phyloP scores from a whole-genome alignment of 768 basidiomycete genomes.

The Termitomyces sp. region DNA sequence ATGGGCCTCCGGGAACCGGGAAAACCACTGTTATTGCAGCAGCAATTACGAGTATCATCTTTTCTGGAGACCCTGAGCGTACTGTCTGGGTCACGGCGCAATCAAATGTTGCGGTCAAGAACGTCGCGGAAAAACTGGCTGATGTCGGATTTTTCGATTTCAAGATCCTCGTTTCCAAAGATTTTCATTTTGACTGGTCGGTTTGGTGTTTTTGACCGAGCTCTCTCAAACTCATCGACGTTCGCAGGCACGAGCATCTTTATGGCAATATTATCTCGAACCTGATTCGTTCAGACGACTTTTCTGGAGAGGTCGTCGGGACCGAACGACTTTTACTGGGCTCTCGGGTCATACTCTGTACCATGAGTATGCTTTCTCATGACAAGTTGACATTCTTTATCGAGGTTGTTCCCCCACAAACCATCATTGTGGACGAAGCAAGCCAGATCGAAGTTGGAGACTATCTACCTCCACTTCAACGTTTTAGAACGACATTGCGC shows the following conservation, averaged over 20 bases:
- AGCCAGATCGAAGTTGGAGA: constrained; percentile 49
- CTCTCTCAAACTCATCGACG: not conserved
- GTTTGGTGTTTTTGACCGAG: not conserved
- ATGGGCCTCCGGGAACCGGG: constrained; percentile 59
- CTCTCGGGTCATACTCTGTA: constrained; percentile 57
- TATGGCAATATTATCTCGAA: constrained; percentile 44
- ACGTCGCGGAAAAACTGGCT: constrained; percentile 68
- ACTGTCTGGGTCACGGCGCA: constrained; percentile 67
- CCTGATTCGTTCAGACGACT: constrained; percentile 39
- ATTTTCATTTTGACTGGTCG: constrained; percentile 62
- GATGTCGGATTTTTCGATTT: constrained; percentile 40
- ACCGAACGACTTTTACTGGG: constrained; percentile 24
- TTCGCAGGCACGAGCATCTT: constrained; percentile 65
- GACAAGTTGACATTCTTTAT: constrained; percentile 17
- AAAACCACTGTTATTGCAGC: constrained; percentile 61
- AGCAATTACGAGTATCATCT: constrained; percentile 30
- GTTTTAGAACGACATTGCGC: constrained; percentile 26
- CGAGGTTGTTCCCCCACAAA: constrained; percentile 28
- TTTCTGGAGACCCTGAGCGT: constrained; percentile 12
- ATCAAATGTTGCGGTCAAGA: constrained; percentile 76
- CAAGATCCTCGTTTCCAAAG: constrained; percentile 57
- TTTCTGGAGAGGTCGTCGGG: constrained; percentile 16
- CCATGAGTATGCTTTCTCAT: constrained; percentile 57
- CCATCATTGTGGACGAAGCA: constrained; percentile 47
- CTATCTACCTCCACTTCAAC: constrained; percentile 34